These are phyloP conservation scores for Solanum hybrid DNA, from an alignment of 305 asterid genomes.

Conservation along the genomic window DNA sequence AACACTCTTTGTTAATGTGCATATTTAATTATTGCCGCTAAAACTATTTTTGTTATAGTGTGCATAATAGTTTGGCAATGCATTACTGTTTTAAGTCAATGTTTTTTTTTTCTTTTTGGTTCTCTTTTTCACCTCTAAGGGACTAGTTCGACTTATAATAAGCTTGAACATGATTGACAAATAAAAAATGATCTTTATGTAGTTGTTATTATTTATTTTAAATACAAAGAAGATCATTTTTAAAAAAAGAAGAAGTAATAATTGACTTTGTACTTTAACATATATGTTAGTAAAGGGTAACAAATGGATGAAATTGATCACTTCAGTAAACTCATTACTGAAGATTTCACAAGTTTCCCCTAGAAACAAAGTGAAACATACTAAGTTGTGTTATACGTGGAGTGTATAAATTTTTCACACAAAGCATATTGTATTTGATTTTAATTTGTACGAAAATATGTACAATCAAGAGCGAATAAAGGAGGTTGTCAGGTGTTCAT, in stretches of 20 bases:
- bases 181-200: background rate
- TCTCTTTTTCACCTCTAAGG: background rate
- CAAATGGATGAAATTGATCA: background rate
- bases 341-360: background rate
- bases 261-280: background rate
- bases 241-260: background rate
- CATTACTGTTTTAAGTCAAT: background rate
- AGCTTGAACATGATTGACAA: background rate
- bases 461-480: background rate
- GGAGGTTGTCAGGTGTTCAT: background rate
- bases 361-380: background rate
- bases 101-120: background rate
- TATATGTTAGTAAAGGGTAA: background rate
- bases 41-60: background rate
- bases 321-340: background rate
- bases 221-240: background rate
- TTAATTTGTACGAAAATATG: background rate
- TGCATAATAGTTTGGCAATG: background rate
- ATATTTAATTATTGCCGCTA: background rate
- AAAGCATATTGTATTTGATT: background rate
- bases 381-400: background rate
- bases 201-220: background rate
- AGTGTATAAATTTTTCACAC: background rate
- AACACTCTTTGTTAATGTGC: background rate
- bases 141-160: background rate